phyloP scores from a whole-genome alignment of 1,284 basidiomycete species.

The Rugosomyces carneus region DNA sequence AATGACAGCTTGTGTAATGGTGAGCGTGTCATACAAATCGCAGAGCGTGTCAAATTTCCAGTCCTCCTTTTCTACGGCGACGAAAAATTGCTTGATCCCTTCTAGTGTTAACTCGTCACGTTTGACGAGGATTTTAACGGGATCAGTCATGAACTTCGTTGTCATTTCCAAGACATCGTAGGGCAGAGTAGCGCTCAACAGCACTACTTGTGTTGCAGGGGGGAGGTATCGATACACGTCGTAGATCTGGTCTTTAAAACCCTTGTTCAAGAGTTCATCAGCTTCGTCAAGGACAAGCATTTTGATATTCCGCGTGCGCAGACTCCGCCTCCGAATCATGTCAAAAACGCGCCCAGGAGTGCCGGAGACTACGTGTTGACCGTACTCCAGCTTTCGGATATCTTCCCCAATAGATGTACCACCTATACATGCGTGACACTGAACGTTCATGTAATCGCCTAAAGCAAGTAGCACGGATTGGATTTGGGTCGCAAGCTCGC shows the following conservation, averaged over 20 bases:
- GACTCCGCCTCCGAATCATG: constrained; percentile 94
- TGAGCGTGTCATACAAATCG: constrained; percentile 97
- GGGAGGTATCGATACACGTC: constrained; percentile 98
- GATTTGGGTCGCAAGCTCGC: constrained; percentile 95
- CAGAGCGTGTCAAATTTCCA: constrained; percentile 99
- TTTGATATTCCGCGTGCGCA: constrained; percentile 98
- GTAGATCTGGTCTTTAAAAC: constrained; percentile 99
- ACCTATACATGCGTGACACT: constrained; percentile 98
- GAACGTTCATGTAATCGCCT: constrained; percentile 99
- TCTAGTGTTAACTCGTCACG: constrained; percentile 99
- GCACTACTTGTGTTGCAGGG: constrained; percentile 95
- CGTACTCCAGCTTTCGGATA: constrained; percentile 97
- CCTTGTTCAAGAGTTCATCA: constrained; percentile 96
- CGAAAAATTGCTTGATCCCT: constrained; percentile 99
- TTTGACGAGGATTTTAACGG: constrained; percentile 97
- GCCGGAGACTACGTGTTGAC: constrained; percentile 96
- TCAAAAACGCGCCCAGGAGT: constrained; percentile 99
- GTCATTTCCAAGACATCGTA: constrained; percentile 99
- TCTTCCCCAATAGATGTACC: constrained; percentile 98
- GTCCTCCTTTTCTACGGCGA: constrained; percentile 99
- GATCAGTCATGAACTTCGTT: constrained; percentile 99
- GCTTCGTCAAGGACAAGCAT: constrained; percentile 99
- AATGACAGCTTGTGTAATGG: constrained; percentile 99
- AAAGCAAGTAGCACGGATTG: constrained; percentile 97
- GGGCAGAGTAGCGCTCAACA: constrained; percentile 93